Conservation (phyloP, 2,329 filamentous ascomycete genomes). For the Fusarium oxysporum region DNA sequence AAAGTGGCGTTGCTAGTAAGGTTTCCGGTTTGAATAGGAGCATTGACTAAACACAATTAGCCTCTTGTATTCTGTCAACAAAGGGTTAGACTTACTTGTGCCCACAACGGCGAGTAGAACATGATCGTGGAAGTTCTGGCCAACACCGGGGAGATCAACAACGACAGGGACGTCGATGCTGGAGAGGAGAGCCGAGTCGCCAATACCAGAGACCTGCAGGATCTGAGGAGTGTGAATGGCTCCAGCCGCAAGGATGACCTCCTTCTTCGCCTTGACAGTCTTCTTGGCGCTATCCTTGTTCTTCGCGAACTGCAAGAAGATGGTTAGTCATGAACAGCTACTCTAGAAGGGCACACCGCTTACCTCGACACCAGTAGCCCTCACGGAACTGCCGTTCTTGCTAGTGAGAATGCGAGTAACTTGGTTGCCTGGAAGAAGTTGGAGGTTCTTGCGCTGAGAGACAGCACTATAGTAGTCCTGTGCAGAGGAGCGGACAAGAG, state of each 20-base stretch:
- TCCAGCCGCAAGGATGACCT: constrained; percentile 58
- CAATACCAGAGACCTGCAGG: constrained; percentile 63
- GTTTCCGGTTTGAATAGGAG: constrained; percentile 17
- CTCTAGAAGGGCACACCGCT: fast-evolving
- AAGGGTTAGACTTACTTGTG: constrained; percentile 1
- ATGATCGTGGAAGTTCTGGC: constrained; percentile 60
- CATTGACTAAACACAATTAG: constrained; percentile 11
- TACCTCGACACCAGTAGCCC: constrained; percentile 37
- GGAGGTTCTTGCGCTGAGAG: constrained; percentile 26
- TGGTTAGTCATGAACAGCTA: fast-evolving
- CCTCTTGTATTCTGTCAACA: fast-evolving
- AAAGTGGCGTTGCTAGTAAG: constrained; percentile 34
- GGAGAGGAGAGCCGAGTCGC: constrained; percentile 51
- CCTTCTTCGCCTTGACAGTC: constrained; percentile 44
- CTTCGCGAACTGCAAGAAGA: constrained; percentile 9
- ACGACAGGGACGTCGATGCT: constrained; percentile 54
- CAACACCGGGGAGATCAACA: constrained; percentile 61
- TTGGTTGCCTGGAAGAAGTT: constrained; percentile 24
- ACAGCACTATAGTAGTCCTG: constrained; percentile 31
- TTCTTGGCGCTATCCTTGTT: neutral
- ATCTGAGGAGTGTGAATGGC: constrained; percentile 57
- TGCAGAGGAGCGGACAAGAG: constrained; percentile 31
- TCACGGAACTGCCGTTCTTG: constrained; percentile 11
- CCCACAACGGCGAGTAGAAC: constrained; percentile 10
- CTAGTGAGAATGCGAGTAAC: constrained; percentile 36